phyloP scores from a whole-genome alignment of 2,329 filamentous ascomycete genomes.

The Trichoderma cornu-damae region DNA sequence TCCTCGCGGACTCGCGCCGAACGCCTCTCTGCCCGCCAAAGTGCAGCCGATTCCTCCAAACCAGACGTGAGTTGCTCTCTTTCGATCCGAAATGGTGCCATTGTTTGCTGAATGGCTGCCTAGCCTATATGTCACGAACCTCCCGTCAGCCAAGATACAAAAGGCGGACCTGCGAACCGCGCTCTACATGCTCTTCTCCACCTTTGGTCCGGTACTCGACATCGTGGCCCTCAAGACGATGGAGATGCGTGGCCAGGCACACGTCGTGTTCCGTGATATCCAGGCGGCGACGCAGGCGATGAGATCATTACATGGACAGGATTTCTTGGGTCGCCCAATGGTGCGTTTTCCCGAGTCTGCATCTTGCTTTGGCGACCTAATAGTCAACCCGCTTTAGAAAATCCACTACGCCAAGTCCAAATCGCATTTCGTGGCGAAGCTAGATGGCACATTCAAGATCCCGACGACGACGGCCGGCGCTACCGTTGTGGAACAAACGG shows the following conservation, averaged over 20 bases:
- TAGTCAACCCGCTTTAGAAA: conserved; percentile 50
- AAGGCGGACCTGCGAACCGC: conserved; percentile 82
- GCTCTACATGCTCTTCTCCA: conserved; percentile 90
- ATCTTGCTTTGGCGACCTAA: not conserved
- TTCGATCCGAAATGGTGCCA: not conserved
- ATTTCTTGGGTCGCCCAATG: conserved; percentile 79
- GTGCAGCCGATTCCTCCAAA: conserved; percentile 59
- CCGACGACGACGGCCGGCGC: conserved; percentile 50
- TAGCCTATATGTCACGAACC: conserved; percentile 83
- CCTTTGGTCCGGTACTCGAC: conserved; percentile 87
- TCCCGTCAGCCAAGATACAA: conserved; percentile 79
- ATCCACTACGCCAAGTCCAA: conserved; percentile 88
- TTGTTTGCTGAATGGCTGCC: conserved; percentile 5
- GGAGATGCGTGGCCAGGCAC: conserved; percentile 94
- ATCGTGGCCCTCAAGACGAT: conserved; percentile 82
- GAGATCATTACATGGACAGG: conserved; percentile 78
- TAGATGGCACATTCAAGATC: conserved; percentile 83
- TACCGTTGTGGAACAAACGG: conserved; percentile 59
- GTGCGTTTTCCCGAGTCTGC: conserved; percentile 46
- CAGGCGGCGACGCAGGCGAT: conserved; percentile 92
- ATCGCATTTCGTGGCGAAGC: conserved; percentile 80
- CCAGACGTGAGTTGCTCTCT: conserved; percentile 58
- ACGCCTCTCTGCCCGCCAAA: conserved; percentile 44
- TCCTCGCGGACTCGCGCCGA: conserved; percentile 38
- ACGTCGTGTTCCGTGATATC: conserved; percentile 83